These are phyloP conservation scores for Ploettnerulaceae sp. DNA, from an alignment of 2,329 filamentous ascomycete genomes.

Conservation along the genomic window DNA sequence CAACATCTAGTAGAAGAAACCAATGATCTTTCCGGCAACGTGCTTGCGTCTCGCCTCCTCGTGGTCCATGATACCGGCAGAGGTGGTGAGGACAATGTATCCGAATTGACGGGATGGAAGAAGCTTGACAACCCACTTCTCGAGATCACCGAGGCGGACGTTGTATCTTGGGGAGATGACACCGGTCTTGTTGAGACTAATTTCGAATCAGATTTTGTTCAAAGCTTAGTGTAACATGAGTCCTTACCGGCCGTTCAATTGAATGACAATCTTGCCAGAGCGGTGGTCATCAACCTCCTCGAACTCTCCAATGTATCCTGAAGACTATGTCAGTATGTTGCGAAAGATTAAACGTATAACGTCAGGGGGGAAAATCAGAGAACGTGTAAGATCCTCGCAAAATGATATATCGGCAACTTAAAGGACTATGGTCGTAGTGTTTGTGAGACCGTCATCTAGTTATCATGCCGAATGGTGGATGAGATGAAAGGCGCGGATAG, in stretches of 20 bases:
- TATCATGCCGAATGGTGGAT: constrained; percentile 83
- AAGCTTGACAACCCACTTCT: constrained; percentile 99
- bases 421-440: constrained; percentile 93
- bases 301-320: constrained; percentile 99
- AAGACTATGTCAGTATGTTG: constrained; percentile 66
- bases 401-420: constrained; percentile 99
- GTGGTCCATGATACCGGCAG: constrained; percentile 99
- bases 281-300: constrained; percentile 99
- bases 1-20: constrained; percentile 88
- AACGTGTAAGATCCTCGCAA: constrained; percentile 96
- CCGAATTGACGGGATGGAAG: constrained; percentile 99
- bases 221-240: not conserved
- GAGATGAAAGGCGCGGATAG: constrained; percentile 9
- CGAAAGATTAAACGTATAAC: constrained; percentile 91
- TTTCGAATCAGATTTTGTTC: constrained; percentile 16
- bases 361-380: constrained; percentile 68
- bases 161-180: constrained; percentile 99
- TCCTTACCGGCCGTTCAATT: constrained; percentile 84
- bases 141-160: constrained; percentile 92
- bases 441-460: constrained; percentile 94
- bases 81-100: constrained; percentile 98
- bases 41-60: constrained; percentile 99
- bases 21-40: constrained; percentile 98
- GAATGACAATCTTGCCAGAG: constrained; percentile 99
- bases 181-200: constrained; percentile 90